phyloP scores from a whole-genome alignment of 805 yeast species.

The Brettanomyces sp. region DNA sequence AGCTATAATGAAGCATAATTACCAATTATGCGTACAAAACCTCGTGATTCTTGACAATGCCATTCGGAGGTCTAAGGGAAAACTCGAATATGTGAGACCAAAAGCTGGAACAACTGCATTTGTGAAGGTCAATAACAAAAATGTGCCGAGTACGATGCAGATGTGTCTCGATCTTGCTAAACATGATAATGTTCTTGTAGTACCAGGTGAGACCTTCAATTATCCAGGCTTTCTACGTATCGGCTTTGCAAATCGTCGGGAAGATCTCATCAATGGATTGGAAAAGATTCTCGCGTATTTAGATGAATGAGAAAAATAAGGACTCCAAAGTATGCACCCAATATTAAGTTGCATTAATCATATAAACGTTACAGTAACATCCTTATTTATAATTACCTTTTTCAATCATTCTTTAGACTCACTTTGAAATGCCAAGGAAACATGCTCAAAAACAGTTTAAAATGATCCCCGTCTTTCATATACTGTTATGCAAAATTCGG shows the following conservation, averaged over 20 bases:
- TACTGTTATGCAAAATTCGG: too few species aligned
- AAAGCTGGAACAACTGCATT: slow-evolving; percentile 40
- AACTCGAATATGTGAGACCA: slow-evolving; percentile 33
- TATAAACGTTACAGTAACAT: too few species aligned
- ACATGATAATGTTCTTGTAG: slow-evolving; percentile 27
- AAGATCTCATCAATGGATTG: slow-evolving; percentile 29
- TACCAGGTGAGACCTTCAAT: slow-evolving; percentile 42
- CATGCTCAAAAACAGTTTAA: too few species aligned
- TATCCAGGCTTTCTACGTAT: slow-evolving; percentile 34
- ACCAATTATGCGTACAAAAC: slow-evolving; percentile 30
- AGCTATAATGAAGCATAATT: slow-evolving; percentile 30
- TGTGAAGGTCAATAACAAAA: slow-evolving; percentile 24
- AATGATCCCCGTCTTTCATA: too few species aligned
- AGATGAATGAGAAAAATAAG: too few species aligned
- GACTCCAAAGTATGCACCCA: too few species aligned
- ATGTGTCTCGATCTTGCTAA: slow-evolving; percentile 30
- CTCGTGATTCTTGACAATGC: slow-evolving; percentile 27
- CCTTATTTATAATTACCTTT: too few species aligned
- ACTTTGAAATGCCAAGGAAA: too few species aligned
- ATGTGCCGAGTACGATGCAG: slow-evolving; percentile 16
- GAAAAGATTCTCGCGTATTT: neutral
- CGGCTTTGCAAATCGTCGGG: slow-evolving; percentile 37
- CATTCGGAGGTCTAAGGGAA: slow-evolving; percentile 23
- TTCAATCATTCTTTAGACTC: too few species aligned
- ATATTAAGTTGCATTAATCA: too few species aligned